Percentiles rank a stretch among this genome's conserved stretches.
Evolutionary conservation across 805 yeast genomes (phyloP).

Genomic region (Cyberlindnera mrakii): DNA sequence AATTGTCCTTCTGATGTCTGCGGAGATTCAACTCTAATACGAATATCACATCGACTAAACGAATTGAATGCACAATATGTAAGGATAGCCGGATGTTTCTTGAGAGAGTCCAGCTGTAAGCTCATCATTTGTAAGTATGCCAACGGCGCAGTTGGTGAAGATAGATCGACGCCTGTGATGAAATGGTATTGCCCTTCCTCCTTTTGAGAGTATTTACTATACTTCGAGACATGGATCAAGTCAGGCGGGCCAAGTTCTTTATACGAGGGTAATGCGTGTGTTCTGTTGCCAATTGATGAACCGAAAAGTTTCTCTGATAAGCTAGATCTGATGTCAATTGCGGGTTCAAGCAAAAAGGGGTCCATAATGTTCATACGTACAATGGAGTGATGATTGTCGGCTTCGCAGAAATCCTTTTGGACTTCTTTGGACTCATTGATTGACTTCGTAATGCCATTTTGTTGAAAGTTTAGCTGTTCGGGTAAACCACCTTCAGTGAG

Average conservation of each 20-base stretch:
- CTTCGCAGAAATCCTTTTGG: neutral
- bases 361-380: constrained; percentile 8
- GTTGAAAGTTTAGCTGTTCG: no score
- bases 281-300: constrained; percentile 47
- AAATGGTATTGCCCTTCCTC: constrained; percentile 48
- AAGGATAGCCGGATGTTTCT: constrained; percentile 24
- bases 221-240: constrained; percentile 45
- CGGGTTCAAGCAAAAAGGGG: neutral
- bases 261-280: constrained; percentile 32
- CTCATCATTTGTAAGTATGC: constrained; percentile 38
- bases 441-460: no score
- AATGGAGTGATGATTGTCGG: constrained; percentile 17
- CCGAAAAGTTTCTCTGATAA: constrained; percentile 44
- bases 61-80: constrained; percentile 70
- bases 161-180: constrained; percentile 41
- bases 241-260: constrained; percentile 72
- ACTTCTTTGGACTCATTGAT: neutral
- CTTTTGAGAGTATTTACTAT: constrained; percentile 22
- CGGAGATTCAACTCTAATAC: constrained; percentile 58
- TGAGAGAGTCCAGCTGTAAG: constrained; percentile 14
- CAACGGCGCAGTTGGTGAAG: constrained; percentile 39
- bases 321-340: constrained; percentile 20
- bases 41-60: constrained; percentile 61
- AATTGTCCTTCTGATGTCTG: constrained; percentile 31
- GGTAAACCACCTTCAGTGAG: no score